Base-by-base conservation (phyloP, 345 rosid genomes). In the Ricinus communis region DNA sequence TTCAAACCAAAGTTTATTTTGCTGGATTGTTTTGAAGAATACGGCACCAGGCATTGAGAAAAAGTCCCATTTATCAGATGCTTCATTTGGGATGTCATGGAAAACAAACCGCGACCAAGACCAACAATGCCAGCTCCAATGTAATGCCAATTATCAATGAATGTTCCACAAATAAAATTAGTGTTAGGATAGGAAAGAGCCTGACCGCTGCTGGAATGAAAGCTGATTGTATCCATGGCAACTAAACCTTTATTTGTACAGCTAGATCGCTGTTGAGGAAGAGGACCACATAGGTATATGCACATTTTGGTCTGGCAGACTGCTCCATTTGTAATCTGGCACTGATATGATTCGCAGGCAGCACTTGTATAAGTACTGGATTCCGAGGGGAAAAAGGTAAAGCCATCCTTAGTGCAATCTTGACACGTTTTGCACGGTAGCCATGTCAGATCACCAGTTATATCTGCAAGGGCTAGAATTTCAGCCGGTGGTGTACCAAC, bases 401-500 rank as follows among this genome's bases (percentile, higher is more conserved):
- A 82, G 62, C 21, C 30, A 8, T 30, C 27, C 81, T 70, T 0
- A 74, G 56, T 84, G 70, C 90, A 89, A 0, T 71, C 36, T 0
- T n/a, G 0, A 61, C 88, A 79, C 1, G 75, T 81, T 50, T 56
- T 3, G 78, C 86, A 80, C 61, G 75, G 86, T 4, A 75, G 70
- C 86, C 86, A 80, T 65, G 72, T 66, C 19, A 83, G 67, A 61
- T 77, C 74, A 62, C 82, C 77, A 6, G 74, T 80, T 0, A 77
- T 74, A 62, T 72, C 82, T 10, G 75, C 59, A 0, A 69, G 46
- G 38, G 69, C 78, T 4, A 69, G 2, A 11, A 77, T 24, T 28
- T 62, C 28, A 4, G 54, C 22, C 1, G 76, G 74, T 3, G 79
- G 85, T 6, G 38, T 33, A 6, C 38, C 38, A 33, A 73, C 30